Conservation (phyloP, 768 basidiomycete species). For the Rhodosporidiobolus odoratus region DNA sequence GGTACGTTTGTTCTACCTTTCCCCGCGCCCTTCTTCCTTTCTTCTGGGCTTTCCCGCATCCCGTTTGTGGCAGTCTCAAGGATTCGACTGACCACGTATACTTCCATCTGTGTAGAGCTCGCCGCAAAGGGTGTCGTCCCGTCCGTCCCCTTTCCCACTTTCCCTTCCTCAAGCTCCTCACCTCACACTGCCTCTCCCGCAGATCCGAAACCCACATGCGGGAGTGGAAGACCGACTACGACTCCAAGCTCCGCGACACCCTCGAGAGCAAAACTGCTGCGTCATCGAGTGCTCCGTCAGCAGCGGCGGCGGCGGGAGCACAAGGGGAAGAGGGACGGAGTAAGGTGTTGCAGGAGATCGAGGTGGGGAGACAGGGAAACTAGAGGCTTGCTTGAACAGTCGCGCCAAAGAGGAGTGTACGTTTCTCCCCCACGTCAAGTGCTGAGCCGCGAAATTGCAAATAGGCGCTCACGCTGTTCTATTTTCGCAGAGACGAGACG, state of each 20-base stretch:
- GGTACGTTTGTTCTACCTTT: background rate
- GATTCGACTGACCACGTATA: background rate
- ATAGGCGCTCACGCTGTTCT: too few species aligned
- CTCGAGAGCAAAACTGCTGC: background rate
- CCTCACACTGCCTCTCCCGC: background rate
- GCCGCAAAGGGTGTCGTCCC: slow-evolving; percentile 16
- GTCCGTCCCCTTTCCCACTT: background rate
- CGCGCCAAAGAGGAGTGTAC: background rate
- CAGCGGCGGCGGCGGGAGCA: background rate
- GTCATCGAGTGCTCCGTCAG: background rate
- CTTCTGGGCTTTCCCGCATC: background rate
- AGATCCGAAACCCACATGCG: slow-evolving; percentile 30
- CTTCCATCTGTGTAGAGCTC: slow-evolving; percentile 1
- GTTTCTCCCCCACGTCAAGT: background rate
- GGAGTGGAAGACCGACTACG: slow-evolving; percentile 17
- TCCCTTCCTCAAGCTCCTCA: background rate
- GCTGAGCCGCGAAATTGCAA: too few species aligned
- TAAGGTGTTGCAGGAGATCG: slow-evolving; percentile 19
- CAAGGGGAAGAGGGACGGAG: slow-evolving; percentile 4
- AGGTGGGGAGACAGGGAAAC: slow-evolving; percentile 14
- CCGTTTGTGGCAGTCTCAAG: too few species aligned
- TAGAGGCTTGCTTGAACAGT: background rate
- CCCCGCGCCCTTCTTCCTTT: background rate
- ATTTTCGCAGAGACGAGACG: too few species aligned
- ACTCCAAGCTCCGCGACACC: slow-evolving; percentile 1